Percentiles rank a stretch among this genome's conserved stretches.
phyloP scores from a whole-genome alignment of 805 yeast genomes.

The Schwanniomyces vanrijiae region DNA sequence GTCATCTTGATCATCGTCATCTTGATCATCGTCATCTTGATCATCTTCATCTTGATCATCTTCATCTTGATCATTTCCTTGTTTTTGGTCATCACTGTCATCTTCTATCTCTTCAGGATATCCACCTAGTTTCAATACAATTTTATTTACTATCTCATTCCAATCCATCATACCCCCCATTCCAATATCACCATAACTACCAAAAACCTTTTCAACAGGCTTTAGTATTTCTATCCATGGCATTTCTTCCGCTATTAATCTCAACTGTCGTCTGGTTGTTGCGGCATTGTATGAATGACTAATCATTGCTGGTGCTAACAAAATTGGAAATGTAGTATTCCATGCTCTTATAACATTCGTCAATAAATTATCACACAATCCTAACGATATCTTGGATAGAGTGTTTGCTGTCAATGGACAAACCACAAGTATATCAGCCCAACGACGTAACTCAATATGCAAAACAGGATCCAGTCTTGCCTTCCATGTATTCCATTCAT shows the following conservation, averaged over 20 bases:
- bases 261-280: constrained; percentile 79
- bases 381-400: constrained; percentile 82
- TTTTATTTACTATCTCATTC: constrained; percentile 86
- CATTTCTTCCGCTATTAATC: constrained; percentile 82
- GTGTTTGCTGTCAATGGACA: constrained; percentile 97
- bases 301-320: constrained; percentile 95
- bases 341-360: constrained; percentile 93
- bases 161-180: constrained; percentile 99
- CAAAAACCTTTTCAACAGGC: constrained; percentile 92
- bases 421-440: constrained; percentile 92
- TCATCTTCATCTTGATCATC: constrained; percentile 14
- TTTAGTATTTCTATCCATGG: constrained; percentile 91
- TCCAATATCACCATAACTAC: constrained; percentile 96
- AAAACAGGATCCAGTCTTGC: constrained; percentile 84
- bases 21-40: constrained; percentile 33
- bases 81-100: constrained; percentile 48
- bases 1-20: constrained; percentile 36
- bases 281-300: constrained; percentile 89
- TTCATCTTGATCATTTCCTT: constrained; percentile 12
- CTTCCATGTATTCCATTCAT: constrained; percentile 76
- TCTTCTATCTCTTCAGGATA: constrained; percentile 51
- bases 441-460: constrained; percentile 90
- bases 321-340: constrained; percentile 88
- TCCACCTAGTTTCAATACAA: constrained; percentile 67
- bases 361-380: constrained; percentile 87